A percentile compares a stretch with the other conserved stretches of the same genome.
Conservation (phyloP, 192 early-diverging fungal genomes). For the Spizellomyces punctatus region DNA sequence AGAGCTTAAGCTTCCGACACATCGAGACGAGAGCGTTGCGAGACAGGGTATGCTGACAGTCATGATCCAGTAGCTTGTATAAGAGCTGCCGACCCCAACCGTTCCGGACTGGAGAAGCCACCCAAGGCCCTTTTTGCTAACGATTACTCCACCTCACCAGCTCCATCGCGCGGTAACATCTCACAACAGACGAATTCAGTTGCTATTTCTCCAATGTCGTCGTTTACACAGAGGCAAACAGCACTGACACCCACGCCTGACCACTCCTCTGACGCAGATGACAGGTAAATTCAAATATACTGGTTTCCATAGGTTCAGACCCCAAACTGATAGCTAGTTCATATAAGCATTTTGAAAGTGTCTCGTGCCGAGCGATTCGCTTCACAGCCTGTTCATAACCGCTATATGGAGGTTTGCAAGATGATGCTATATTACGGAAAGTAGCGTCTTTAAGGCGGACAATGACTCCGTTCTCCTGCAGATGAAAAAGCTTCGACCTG, state of each 20-base stretch:
- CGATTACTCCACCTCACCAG: too few relatives aligned
- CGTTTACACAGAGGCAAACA: too few relatives aligned
- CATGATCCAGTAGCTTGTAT: neutral
- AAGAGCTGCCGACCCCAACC: neutral
- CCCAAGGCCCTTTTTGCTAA: too few relatives aligned
- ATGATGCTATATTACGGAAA: neutral
- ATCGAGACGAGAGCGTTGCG: neutral
- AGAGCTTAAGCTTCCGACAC: neutral
- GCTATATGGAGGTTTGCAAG: constrained; percentile 20
- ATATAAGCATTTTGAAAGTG: neutral
- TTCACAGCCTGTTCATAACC: constrained; percentile 25
- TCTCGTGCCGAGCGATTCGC: constrained; percentile 26
- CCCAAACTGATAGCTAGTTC: too few relatives aligned
- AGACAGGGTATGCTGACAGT: neutral
- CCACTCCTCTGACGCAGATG: too few relatives aligned
- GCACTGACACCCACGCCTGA: too few relatives aligned
- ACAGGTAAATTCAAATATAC: too few relatives aligned
- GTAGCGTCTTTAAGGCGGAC: neutral
- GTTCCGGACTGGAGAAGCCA: too few relatives aligned
- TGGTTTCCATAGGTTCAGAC: too few relatives aligned
- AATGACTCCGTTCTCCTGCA: constrained; percentile 19
- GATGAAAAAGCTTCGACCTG: constrained; percentile 66
- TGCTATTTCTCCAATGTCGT: too few relatives aligned
- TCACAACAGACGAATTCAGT: too few relatives aligned
- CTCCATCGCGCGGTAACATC: too few relatives aligned